A percentile compares a stretch with the other conserved stretches of the same genome.
Evolutionary conservation across 768 basidiomycete species (phyloP).

Genomic region (Amanita phalloides): DNA sequence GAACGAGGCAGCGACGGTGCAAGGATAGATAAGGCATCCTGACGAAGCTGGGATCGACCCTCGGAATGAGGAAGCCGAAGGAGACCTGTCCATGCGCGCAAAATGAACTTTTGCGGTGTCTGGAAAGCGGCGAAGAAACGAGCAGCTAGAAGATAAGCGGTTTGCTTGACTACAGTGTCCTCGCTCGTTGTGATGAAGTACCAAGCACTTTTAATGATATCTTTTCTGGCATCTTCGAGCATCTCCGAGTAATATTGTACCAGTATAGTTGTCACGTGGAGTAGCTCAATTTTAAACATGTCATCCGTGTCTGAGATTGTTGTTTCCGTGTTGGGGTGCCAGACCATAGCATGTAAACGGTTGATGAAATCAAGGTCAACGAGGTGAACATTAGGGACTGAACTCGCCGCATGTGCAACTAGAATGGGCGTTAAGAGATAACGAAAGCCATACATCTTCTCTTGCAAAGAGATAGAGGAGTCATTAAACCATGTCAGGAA

Average conservation of each 20-base stretch:
- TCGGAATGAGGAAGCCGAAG: constrained; percentile 64
- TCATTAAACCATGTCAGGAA: constrained; percentile 83
- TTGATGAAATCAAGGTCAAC: constrained; percentile 63
- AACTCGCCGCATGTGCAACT: constrained; percentile 58
- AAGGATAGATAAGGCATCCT: constrained; percentile 77
- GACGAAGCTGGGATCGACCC: constrained; percentile 70
- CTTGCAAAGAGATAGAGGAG: constrained; percentile 46
- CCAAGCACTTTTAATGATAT: constrained; percentile 92
- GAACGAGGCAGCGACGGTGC: constrained; percentile 70
- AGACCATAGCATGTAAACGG: constrained; percentile 63
- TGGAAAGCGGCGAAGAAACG: constrained; percentile 87
- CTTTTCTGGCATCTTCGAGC: constrained; percentile 77
- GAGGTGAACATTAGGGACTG: constrained; percentile 43
- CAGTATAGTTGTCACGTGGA: constrained; percentile 82
- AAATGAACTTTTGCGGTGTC: constrained; percentile 82
- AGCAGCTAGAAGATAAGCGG: constrained; percentile 82
- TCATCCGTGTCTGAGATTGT: constrained; percentile 61
- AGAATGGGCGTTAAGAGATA: constrained; percentile 83
- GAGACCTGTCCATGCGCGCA: constrained; percentile 85
- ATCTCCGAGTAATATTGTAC: constrained; percentile 76
- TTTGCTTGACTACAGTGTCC: constrained; percentile 88
- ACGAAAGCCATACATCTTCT: constrained; percentile 74
- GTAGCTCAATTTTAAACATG: constrained; percentile 80
- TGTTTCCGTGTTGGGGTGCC: constrained; percentile 65
- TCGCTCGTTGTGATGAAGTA: constrained; percentile 67